phyloP scores from a whole-genome alignment of 768 basidiomycete genomes.

The Lactarius hatsudake region DNA sequence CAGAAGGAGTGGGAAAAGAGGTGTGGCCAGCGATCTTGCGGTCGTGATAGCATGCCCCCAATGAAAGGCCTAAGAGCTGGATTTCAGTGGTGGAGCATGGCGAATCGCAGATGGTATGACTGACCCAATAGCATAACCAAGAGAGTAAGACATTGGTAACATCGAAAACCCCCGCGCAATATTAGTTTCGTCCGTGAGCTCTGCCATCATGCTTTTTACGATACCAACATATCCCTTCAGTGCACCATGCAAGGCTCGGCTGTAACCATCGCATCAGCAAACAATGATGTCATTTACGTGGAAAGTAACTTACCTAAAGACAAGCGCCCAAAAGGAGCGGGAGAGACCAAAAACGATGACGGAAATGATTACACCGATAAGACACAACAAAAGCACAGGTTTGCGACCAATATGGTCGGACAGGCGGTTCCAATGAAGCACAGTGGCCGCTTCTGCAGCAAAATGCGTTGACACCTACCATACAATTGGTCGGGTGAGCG shows the following conservation, averaged over 20 bases:
- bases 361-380: not conserved
- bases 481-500: not conserved
- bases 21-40: slow-evolving; percentile 25
- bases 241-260: not conserved
- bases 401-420: not conserved
- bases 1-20: slow-evolving; percentile 27
- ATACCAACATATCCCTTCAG: not conserved
- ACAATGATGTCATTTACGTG: not conserved
- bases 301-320: not conserved
- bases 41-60: slow-evolving; percentile 28
- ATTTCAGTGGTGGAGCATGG: not conserved
- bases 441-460: not conserved
- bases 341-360: not conserved
- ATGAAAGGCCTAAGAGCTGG: too few relatives aligned
- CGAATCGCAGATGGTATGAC: not conserved
- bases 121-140: not conserved
- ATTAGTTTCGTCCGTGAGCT: not conserved
- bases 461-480: not conserved
- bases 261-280: not conserved
- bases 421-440: not conserved
- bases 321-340: not conserved
- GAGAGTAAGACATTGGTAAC: not conserved
- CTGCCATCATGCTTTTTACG: not conserved
- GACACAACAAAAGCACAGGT: not conserved
- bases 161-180: not conserved